These are phyloP conservation scores for Phytopythium helicoides DNA, from an alignment of 352 stramenopile species.

Conservation along the genomic window DNA sequence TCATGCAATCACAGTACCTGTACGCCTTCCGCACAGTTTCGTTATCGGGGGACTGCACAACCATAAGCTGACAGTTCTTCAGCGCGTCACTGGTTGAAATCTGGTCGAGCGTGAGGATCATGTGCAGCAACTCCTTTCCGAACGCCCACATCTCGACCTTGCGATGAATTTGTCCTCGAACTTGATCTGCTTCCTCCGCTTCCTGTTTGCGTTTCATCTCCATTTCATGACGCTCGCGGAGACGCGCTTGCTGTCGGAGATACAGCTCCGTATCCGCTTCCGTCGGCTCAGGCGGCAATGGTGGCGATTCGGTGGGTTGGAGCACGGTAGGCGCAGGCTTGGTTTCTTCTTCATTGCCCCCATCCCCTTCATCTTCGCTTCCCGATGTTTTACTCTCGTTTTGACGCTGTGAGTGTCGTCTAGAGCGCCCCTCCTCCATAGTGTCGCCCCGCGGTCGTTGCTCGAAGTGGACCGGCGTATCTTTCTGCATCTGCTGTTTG, in stretches of 20 bases:
- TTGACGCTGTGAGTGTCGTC: constrained; percentile 29
- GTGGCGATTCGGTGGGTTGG: constrained; percentile 30
- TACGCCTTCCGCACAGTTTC: constrained; percentile 84
- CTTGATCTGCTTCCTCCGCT: constrained; percentile 72
- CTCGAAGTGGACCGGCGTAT: constrained; percentile 18
- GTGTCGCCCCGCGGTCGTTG: constrained; percentile 26
- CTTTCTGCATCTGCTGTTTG: constrained; percentile 55
- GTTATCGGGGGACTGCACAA: constrained; percentile 76
- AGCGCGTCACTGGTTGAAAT: constrained; percentile 72
- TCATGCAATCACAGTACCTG: constrained; percentile 23
- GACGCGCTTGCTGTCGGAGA: constrained; percentile 72
- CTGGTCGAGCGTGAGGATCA: constrained; percentile 86
- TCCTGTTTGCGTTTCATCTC: constrained; percentile 82
- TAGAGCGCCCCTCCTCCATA: constrained; percentile 27
- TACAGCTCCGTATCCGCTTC: constrained; percentile 76
- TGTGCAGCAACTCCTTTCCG: constrained; percentile 76
- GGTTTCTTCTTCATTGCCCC: constrained; percentile 23
- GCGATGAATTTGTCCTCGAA: constrained; percentile 73
- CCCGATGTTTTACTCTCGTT: constrained; percentile 57
- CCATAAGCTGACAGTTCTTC: constrained; percentile 70
- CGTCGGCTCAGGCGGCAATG: constrained; percentile 67
- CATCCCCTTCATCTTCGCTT: constrained; percentile 62
- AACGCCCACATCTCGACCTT: constrained; percentile 83
- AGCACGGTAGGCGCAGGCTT: constrained; percentile 7
- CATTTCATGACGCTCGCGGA: constrained; percentile 78